Evolutionary conservation across 768 basidiomycete species (phyloP), one percentile per base, ranked within the genome.

Genomic region (Termitomyces sp.): DNA sequence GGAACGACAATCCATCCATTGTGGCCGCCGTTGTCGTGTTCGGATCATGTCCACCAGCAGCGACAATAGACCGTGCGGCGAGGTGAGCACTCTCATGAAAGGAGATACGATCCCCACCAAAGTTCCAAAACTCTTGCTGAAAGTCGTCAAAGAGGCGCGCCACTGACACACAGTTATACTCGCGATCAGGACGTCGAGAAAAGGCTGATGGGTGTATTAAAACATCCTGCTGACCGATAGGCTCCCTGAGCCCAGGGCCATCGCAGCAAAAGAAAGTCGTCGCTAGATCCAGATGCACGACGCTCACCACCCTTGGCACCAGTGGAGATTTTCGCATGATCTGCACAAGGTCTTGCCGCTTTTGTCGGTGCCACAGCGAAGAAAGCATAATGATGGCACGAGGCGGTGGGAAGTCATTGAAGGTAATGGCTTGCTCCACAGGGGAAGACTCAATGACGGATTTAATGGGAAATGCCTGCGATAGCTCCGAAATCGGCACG

Each of bases 1-100:
- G 66, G 4, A 62, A 61, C 28, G 64, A 61, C 11, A 48, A 39
- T 2, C 27, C 57, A 40, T 72, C 67, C 68, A 72, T 67, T 10
- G 61, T 60, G 12, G 60, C 51, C 9, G 53, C 57, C 17, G 66
- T 66, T 0, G 67, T 65, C 16, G 59, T 64, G 17, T 55, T 53
- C 9, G 66, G 66, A 56, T 70, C 61, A 23, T 59, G 50, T n/a
- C 65, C 66, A 54, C 62, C 64, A 3, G 48, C 58, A 39, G 39
- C 19, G 30, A 66, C 48, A 49, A 66, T 61, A 17, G 55, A 39
- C 7, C 53, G 48, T 12, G 65, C 65, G 21, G 60, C 61, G 17
- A 55, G 47, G 47, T 55, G 54, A n/a, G 65, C 65, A 21, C 46
- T 55, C n/a, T 60, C 63, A 47, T 64, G 61, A 35, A 66, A 62